Conservation (phyloP, 2,329 filamentous ascomycete genomes). For the Aotearoamyces nothofagi region DNA sequence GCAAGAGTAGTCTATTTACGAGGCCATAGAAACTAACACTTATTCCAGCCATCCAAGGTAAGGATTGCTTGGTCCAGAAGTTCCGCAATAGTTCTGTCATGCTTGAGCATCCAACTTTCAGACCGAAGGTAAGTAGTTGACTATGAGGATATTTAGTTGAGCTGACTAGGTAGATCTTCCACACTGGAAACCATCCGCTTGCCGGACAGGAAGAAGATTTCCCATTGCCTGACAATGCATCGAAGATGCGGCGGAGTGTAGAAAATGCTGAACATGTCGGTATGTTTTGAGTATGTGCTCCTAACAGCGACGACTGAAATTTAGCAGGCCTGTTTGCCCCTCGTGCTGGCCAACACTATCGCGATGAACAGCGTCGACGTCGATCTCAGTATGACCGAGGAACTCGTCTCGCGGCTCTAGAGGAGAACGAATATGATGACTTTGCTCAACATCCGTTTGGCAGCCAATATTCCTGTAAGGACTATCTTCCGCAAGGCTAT, state of each 20-base stretch:
- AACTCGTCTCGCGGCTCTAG: slow-evolving; percentile 46
- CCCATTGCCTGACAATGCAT: slow-evolving; percentile 66
- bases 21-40: slow-evolving; percentile 17
- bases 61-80: slow-evolving; percentile 81
- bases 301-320: no score
- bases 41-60: slow-evolving; percentile 67
- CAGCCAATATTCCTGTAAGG: background rate
- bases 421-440: slow-evolving; percentile 9
- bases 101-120: slow-evolving; percentile 67
- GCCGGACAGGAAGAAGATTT: slow-evolving; percentile 63
- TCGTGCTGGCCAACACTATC: slow-evolving; percentile 56
- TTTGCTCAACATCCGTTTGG: background rate
- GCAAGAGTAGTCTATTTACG: slow-evolving; percentile 18
- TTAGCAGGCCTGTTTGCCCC: slow-evolving; percentile 63
- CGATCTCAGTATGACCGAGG: slow-evolving; percentile 72
- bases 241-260: slow-evolving; percentile 75
- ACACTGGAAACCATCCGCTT: slow-evolving; percentile 29
- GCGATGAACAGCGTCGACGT: slow-evolving; percentile 61
- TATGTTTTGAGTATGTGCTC: no score
- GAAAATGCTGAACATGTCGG: slow-evolving; percentile 79
- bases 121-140: slow-evolving; percentile 52
- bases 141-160: slow-evolving; percentile 24
- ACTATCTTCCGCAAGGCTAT: no score
- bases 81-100: slow-evolving; percentile 96
- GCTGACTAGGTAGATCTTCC: slow-evolving; percentile 38